Base-by-base conservation (phyloP, 192 early-diverging fungal genomes). In the Linnemannia hyalina region DNA sequence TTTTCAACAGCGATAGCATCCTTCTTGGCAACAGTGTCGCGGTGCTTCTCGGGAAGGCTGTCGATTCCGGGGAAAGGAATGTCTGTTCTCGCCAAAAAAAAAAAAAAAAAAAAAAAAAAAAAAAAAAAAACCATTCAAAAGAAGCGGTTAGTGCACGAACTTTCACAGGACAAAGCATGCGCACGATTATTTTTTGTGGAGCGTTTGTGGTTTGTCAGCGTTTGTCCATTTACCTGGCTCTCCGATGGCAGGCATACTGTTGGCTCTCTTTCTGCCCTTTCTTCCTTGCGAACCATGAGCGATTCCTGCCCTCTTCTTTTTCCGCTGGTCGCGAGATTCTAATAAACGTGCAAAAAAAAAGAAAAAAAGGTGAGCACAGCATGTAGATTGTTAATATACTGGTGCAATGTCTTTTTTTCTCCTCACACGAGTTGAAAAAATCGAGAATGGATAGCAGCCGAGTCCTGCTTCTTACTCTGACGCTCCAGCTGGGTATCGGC, bases 221-320 rank as follows among this genome's bases (percentile, higher is more conserved):
- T 65, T n/a, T 60, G 60, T 42, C 38, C 69, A 70, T n/a, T 70
- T 81, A 86, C 84, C 80, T 81, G 79, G 76, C 40, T 80, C 75
- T 49, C 84, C 80, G 40, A 86, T 71, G 23, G 78, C 35, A 23
- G 84, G 84, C 84, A 86, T 80, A 38, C 78, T 80, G 76, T 86
- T 86, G 8, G 84, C 84, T 78, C 84, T 77, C 54, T 75, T 86
- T 47, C 84, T 81, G 29, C 84, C 84, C 47, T 81, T 86, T 22
- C 60, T 41, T 74, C 84, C 84, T 22, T 73, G 73, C 75, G 70
- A 86, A 32, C 26, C 84, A 46, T 32, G 74, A 20, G 84, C 80
- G 47, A 86, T 81, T 22, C 84, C 84, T 20, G 79, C 75, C 22
- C 84, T 72, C 46, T 86, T 86, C 52, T 74, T 86, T 60, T 44